phyloP scores from a whole-genome alignment of 176 grass and related monocot species.

The Hsuehochloa calcarea region DNA sequence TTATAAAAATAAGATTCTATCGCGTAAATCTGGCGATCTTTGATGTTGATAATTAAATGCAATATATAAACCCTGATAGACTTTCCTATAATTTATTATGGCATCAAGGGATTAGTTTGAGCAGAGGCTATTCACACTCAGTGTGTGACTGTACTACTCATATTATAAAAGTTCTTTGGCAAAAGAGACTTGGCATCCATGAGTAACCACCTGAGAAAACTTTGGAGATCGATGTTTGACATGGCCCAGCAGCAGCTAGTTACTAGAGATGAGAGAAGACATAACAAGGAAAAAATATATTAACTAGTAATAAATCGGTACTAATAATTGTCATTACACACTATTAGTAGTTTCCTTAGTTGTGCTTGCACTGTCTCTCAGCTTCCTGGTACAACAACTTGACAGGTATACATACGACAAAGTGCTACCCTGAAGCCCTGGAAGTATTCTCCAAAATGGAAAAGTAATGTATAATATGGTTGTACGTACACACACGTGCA shows the following conservation, averaged over 20 bases:
- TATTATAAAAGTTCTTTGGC: slow-evolving; percentile 9
- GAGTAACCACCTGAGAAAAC: slow-evolving; percentile 14
- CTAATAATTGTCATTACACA: neutral
- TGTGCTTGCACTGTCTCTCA: neutral
- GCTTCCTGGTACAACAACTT: slow-evolving; percentile 3
- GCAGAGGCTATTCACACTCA: slow-evolving; percentile 2
- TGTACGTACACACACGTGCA: neutral
- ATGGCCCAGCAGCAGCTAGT: neutral
- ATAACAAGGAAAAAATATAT: neutral
- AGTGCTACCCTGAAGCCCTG: neutral
- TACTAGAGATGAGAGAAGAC: slow-evolving; percentile 14
- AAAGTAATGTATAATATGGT: neutral
- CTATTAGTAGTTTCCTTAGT: neutral
- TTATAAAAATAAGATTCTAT: too few relatives aligned
- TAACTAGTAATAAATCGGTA: neutral
- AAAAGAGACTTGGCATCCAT: slow-evolving; percentile 25
- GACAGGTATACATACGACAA: slow-evolving; percentile 16
- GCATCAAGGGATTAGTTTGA: slow-evolving; percentile 10
- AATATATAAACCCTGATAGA: neutral
- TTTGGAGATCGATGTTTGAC: slow-evolving; percentile 3
- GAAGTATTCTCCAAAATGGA: slow-evolving; percentile 28
- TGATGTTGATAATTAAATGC: neutral
- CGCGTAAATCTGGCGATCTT: too few relatives aligned
- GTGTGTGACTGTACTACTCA: slow-evolving; percentile 27
- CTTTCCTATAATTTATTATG: neutral